Evolutionary conservation across 139 green algal genomes (phyloP).

Genomic region (Chlorella vulgaris): DNA sequence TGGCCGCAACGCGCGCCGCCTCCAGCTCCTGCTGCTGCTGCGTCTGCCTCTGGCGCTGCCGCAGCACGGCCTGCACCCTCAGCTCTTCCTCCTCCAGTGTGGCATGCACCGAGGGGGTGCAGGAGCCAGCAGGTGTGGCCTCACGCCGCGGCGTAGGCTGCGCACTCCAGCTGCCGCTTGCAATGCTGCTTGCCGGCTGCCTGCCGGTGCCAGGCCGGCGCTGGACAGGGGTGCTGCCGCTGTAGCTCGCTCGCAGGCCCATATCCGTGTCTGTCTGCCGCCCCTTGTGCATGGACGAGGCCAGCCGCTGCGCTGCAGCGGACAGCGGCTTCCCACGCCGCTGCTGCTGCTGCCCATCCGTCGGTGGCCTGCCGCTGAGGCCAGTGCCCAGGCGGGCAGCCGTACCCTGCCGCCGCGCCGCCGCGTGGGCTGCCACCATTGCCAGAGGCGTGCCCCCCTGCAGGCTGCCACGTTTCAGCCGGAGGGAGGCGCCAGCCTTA

Average conservation of each 20-base stretch:
- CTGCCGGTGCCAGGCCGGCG: neutral
- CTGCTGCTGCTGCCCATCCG: neutral
- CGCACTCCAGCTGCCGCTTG: conserved; percentile 9
- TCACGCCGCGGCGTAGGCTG: conserved; percentile 8
- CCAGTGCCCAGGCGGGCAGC: neutral
- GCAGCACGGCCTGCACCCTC: conserved; percentile 32
- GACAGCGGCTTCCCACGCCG: conserved; percentile 20
- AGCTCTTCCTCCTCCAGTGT: conserved; percentile 31
- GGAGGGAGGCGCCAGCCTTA: conserved; percentile 8
- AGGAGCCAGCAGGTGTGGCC: neutral
- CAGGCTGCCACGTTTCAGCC: neutral
- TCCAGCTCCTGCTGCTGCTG: conserved; percentile 5
- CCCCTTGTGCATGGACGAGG: conserved; percentile 11
- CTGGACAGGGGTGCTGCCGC: neutral
- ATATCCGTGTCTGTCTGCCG: neutral
- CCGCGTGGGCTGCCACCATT: conserved; percentile 2
- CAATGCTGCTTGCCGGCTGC: neutral
- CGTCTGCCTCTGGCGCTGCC: neutral
- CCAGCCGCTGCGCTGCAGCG: conserved; percentile 31
- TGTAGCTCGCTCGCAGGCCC: conserved; percentile 18
- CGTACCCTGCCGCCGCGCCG: neutral
- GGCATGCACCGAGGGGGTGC: neutral
- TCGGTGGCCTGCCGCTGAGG: neutral
- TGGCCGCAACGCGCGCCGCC: conserved; percentile 11
- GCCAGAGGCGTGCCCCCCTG: neutral